phyloP scores from a whole-genome alignment of 139 green algal species.

The Chlamydomonas sphaeroides region DNA sequence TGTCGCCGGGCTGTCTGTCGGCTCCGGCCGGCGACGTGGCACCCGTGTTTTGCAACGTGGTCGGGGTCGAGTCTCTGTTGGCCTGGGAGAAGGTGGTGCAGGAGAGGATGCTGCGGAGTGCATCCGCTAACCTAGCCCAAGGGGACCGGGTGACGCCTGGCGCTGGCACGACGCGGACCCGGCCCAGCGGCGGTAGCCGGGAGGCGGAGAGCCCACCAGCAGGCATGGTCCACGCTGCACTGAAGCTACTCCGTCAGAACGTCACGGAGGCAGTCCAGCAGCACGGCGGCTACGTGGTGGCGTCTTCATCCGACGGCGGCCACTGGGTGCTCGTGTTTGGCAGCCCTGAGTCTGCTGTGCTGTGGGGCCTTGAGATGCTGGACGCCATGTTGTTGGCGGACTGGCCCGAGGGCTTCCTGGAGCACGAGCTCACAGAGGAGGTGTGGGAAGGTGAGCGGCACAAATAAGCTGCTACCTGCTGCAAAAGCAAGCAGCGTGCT shows the following conservation, averaged over 20 bases:
- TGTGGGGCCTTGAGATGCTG: background rate
- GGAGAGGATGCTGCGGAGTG: background rate
- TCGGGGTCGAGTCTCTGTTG: background rate
- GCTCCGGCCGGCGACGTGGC: background rate
- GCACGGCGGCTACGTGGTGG: background rate
- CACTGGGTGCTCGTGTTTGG: constrained; percentile 10
- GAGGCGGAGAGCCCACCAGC: too few species aligned
- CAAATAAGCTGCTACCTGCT: too few species aligned
- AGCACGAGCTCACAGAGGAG: constrained; percentile 13
- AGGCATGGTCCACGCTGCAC: background rate
- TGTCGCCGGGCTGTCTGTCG: background rate
- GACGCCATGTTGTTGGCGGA: background rate
- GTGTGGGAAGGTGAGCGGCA: background rate
- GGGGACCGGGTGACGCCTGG: too few species aligned
- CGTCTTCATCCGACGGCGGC: background rate
- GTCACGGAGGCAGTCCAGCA: background rate
- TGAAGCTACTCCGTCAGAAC: background rate
- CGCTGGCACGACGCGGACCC: too few species aligned
- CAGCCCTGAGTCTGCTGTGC: background rate
- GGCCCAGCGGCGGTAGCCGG: background rate
- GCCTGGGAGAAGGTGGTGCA: background rate
- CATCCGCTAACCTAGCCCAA: too few species aligned
- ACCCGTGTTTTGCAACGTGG: constrained; percentile 5
- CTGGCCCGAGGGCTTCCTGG: background rate
- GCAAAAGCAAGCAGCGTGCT: background rate